Conservation (phyloP, 495 filamentous ascomycete species). For the Neurospora sp. region DNA sequence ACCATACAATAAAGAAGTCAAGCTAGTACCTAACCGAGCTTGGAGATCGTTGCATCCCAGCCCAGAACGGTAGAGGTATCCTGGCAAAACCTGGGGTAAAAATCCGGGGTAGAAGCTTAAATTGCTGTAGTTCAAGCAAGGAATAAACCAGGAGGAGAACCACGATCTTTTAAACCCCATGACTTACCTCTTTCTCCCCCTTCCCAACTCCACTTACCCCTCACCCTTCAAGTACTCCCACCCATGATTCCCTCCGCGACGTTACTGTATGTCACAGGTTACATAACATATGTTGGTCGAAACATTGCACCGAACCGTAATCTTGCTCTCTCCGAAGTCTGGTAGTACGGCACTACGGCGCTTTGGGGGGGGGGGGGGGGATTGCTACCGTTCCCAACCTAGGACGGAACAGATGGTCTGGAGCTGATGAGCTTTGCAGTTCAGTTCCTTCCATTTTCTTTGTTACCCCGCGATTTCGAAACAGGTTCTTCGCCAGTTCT, state of each 20-base stretch:
- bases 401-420: neutral
- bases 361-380: neutral
- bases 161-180: neutral
- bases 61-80: neutral
- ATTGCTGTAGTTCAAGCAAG: neutral
- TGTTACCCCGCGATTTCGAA: neutral
- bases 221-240: neutral
- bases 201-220: neutral
- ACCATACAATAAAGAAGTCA: neutral
- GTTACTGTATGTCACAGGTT: neutral
- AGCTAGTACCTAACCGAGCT: neutral
- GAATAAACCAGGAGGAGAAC: neutral
- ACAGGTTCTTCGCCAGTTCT: neutral
- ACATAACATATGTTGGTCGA: neutral
- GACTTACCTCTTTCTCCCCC: neutral
- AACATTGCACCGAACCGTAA: neutral
- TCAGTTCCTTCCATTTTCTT: neutral
- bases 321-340: neutral
- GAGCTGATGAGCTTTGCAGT: neutral
- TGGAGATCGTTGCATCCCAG: neutral
- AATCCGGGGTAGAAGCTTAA: neutral
- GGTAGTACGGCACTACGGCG: neutral
- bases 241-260: no score
- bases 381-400: neutral
- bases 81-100: neutral